Evolutionary conservation across 2,329 filamentous ascomycete genomes (phyloP), one percentile per base, ranked within the genome.

Genomic region (Colletotrichum lindemuthianum): DNA sequence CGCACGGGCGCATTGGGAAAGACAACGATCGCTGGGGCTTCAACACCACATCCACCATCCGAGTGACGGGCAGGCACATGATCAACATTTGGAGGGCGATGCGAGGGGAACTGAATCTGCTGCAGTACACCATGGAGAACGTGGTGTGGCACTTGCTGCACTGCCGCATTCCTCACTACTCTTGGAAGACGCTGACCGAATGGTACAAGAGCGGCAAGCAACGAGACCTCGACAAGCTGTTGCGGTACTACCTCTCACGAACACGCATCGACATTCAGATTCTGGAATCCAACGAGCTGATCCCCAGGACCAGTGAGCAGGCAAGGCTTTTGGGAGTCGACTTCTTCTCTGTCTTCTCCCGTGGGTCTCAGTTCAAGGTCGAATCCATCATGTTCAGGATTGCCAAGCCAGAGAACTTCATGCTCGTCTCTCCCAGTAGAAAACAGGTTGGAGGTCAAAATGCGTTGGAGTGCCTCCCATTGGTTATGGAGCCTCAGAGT

Each of bases 361-460:
- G 96, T 59, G 96, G 96, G 13, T 98, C 94, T 0, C 96, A 99
- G 74, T 98, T 96, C 85, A 99, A 99, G 76, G 96, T 99, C 44
- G 96, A 99, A 78, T 97, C 95, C 1, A 89, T 97, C 71, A 98
- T 99, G 96, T 97, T 98, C 72, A 89, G 96, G 47, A 97, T 99
- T 70, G 95, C 96, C 47, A 99, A 99, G 75, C 94, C 96, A 0
- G 96, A 99, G 75, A 97, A 96, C 70, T 96, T 96, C 71, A 82
- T 98, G 8, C 84, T 99, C 1, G 87, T 97, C 2, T 98, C 94
- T 7, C 96, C 96, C 0, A 96, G 90, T 75, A 87, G 90, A 67
- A 95, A 93, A 75, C 96, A 99, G 75, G 95, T 98, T 2, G 95
- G 94, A 3, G 88, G 90, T 33, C 96, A 99, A 73, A 98, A 98